Percentiles rank a stretch among this genome's conserved stretches.
Conservation (phyloP, 1,284 basidiomycete genomes). For the Porogramme epimiltina region DNA sequence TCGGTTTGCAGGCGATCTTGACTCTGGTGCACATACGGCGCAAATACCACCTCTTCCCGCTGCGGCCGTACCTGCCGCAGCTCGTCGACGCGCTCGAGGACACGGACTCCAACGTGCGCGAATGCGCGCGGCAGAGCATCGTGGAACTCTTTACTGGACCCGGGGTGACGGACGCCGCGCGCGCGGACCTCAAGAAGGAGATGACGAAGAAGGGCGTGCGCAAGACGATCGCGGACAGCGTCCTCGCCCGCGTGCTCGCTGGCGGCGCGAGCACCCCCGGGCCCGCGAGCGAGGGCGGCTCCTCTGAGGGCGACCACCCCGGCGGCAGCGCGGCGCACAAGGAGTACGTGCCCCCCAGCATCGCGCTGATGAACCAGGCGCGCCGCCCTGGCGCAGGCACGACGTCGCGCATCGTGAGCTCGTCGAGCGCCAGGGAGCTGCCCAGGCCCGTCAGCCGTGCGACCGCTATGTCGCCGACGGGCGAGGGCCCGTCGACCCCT, state of each 20-base stretch:
- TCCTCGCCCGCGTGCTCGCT: slow-evolving; percentile 62
- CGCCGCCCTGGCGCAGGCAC: slow-evolving; percentile 43
- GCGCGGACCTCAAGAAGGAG: slow-evolving; percentile 92
- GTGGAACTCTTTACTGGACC: slow-evolving; percentile 85
- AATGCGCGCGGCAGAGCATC: slow-evolving; percentile 79
- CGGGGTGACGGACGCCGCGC: slow-evolving; percentile 81
- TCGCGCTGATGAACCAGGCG: slow-evolving; percentile 51
- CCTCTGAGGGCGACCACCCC: slow-evolving; percentile 56
- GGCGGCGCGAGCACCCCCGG: slow-evolving; percentile 43
- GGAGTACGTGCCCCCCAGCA: slow-evolving; percentile 75
- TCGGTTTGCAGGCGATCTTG: slow-evolving; percentile 64
- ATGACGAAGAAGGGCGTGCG: slow-evolving; percentile 83
- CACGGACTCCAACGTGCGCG: slow-evolving; percentile 87
- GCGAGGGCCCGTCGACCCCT: slow-evolving; percentile 31
- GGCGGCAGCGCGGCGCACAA: slow-evolving; percentile 29
- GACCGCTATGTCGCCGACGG: slow-evolving; percentile 46
- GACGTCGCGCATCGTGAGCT: slow-evolving; percentile 50
- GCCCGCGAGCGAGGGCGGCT: slow-evolving; percentile 46
- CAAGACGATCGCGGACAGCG: slow-evolving; percentile 80
- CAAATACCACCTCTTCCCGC: slow-evolving; percentile 71
- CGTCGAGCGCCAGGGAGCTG: slow-evolving; percentile 45
- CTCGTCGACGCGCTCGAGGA: slow-evolving; percentile 91
- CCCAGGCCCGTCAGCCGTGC: slow-evolving; percentile 58
- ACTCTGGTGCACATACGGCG: slow-evolving; percentile 71
- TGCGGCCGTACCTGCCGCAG: slow-evolving; percentile 79